Evolutionary conservation across 495 filamentous ascomycete genomes (phyloP).

Genomic region (Ascobolus immersus): DNA sequence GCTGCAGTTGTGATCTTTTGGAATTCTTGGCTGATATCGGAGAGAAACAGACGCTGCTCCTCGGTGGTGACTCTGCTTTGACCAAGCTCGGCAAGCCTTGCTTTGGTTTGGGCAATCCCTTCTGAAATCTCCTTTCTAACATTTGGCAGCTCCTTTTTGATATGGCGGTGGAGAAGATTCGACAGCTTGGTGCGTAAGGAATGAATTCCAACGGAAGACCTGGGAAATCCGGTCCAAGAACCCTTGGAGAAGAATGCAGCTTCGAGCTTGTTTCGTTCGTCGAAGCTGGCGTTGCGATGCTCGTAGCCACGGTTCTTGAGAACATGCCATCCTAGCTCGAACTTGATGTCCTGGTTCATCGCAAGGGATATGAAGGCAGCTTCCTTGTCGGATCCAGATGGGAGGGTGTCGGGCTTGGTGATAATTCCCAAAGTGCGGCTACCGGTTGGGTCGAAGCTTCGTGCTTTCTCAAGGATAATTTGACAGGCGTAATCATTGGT

Average conservation of each 20-base stretch:
- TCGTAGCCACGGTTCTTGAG: constrained; percentile 26
- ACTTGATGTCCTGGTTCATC: constrained; percentile 14
- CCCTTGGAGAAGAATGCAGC: constrained; percentile 18
- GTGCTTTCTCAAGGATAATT: constrained; percentile 8
- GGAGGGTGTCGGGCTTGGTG: constrained; percentile 22
- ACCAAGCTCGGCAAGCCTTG: constrained; percentile 17
- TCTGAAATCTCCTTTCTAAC: too few relatives aligned
- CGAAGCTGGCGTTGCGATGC: constrained; percentile 17
- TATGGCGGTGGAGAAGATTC: constrained; percentile 11
- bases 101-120: too few relatives aligned
- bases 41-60: constrained; percentile 17
- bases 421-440: constrained; percentile 24
- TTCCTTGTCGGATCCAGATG: constrained; percentile 19
- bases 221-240: constrained; percentile 18
- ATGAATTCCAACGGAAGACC: constrained; percentile 16
- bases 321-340: constrained; percentile 27
- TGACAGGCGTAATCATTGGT: constrained; percentile 12
- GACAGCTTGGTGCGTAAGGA: constrained; percentile 9
- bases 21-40: constrained; percentile 15
- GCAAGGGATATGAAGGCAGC: constrained; percentile 16
- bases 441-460: constrained; percentile 14
- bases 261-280: constrained; percentile 17
- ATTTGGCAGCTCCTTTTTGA: not conserved
- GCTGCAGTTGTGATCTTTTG: too few relatives aligned
- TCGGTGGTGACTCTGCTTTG: constrained; percentile 13